Evolutionary conservation across 164 flowering plant genomes (phyloP).

Genomic region (Nymphaea colorata): DNA sequence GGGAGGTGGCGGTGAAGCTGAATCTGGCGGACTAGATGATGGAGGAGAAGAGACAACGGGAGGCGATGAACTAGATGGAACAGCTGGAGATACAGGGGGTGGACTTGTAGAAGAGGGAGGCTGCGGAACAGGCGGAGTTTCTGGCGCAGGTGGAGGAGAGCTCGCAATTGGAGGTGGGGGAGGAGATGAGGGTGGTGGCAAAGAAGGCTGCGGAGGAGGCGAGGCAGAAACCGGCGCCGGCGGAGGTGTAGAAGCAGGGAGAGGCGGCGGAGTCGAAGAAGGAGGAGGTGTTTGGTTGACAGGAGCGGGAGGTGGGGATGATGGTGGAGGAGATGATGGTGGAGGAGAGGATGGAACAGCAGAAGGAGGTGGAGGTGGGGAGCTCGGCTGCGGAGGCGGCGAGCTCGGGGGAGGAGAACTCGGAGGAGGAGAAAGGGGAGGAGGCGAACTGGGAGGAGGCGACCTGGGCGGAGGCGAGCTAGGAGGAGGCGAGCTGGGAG

Average conservation of each 20-base stretch:
- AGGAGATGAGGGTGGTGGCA: slow-evolving; percentile 8
- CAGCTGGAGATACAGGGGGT: not conserved
- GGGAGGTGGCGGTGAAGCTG: slow-evolving; percentile 2
- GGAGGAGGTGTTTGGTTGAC: not conserved
- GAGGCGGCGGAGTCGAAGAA: slow-evolving; percentile 1
- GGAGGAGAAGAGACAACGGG: slow-evolving; percentile 5
- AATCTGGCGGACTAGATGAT: not conserved
- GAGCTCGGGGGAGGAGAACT: slow-evolving; percentile 3
- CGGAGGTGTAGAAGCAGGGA: slow-evolving; percentile 6
- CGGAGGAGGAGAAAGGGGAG: slow-evolving; percentile 31
- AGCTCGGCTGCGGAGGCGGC: slow-evolving; percentile 1
- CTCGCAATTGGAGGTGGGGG: not conserved
- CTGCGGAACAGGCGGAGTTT: not conserved
- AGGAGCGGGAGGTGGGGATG: slow-evolving; percentile 3
- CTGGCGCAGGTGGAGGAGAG: not conserved
- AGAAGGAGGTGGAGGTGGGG: slow-evolving; percentile 4
- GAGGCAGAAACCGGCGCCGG: slow-evolving; percentile 3
- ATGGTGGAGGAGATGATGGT: slow-evolving; percentile 26
- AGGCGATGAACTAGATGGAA: not conserved
- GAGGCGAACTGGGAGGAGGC: not conserved
- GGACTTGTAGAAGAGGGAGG: not conserved
- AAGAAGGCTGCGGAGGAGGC: slow-evolving; percentile 6
- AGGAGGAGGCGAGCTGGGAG: not conserved
- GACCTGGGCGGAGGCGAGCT: not conserved
- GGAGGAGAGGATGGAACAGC: slow-evolving; percentile 36